Evolutionary conservation across 2,329 filamentous ascomycete species (phyloP).

Genomic region (Chrysoporthe puriensis): DNA sequence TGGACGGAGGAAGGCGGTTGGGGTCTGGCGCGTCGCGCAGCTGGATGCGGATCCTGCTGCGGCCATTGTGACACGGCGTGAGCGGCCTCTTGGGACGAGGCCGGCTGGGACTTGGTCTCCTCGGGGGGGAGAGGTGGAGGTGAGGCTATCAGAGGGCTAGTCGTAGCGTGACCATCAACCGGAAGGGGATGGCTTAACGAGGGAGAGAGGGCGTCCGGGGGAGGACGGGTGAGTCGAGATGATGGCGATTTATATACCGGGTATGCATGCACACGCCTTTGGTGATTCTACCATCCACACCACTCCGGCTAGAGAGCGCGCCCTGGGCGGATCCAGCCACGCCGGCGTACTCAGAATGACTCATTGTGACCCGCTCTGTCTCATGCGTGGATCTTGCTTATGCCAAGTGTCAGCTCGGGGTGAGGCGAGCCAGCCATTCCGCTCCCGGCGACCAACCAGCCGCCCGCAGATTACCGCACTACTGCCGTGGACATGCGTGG

Average conservation of each 20-base stretch:
- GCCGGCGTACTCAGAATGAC: constrained; percentile 7
- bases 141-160: background rate
- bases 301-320: background rate
- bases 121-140: background rate
- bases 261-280: background rate
- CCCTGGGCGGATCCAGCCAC: background rate
- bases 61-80: constrained; percentile 38
- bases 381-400: background rate
- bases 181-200: constrained; percentile 4
- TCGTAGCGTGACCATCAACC: constrained; percentile 22
- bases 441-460: no score
- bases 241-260: constrained; percentile 12
- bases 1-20: constrained; percentile 27
- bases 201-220: background rate
- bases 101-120: constrained; percentile 27
- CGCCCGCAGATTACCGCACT: no score
- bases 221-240: background rate
- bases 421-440: no score
- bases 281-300: background rate
- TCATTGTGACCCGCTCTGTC: background rate
- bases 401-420: no score
- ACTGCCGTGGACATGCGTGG: no score
- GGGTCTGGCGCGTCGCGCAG: constrained; percentile 30
- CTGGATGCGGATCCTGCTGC: constrained; percentile 32
- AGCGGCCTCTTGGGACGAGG: constrained; percentile 37